Base-by-base conservation (phyloP, 2,329 filamentous ascomycete genomes). In the Stagonosporopsis rhizophila region DNA sequence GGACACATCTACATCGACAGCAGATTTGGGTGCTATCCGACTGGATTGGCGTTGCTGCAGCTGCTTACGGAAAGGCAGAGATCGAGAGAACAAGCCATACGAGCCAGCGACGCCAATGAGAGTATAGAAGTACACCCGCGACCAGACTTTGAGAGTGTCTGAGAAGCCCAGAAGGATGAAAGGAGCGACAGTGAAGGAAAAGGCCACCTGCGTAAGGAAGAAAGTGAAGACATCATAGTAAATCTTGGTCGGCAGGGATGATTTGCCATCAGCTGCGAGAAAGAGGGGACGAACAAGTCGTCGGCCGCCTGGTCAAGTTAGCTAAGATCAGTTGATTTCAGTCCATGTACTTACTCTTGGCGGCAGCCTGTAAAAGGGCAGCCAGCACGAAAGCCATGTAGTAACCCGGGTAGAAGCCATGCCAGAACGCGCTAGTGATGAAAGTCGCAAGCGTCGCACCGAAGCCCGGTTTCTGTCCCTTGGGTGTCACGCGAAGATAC, bases 401-500 rank as follows among this genome's bases (percentile, higher is more conserved):
- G 77, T 99, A 99, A 6, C 95, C 95, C 0, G 95, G 94, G 66
- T 96, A 96, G 78, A 99, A 99, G 27, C 95, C 95, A 72, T 99
- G 95, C 95, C 95, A 99, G 65, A 98, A 89, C 3, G 95, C 94
- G 70, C 92, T 96, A 19, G 95, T 98, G 6, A 87, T 85, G 74
- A 99, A 99, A 0, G 95, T 99, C 30, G 92, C 92, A 80, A 99
- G 80, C 69, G 90, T 98, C 46, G 95, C 95, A 56, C 93, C 85
- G 80, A 99, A 99, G 1, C 95, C 95, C 9, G 95, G 95, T 76
- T 98, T 99, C 82, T 92, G 95, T 50, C 95, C 95, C 66, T 90
- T 90, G 0, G 95, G 95, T 0, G 95, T 99, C 3, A 99, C 95
- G 22, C 95, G 88, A 44, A 99, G 83, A 73, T 98, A 99, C 66